Evolutionary conservation across 352 stramenopile genomes (phyloP).

Genomic region (Halophytophthora polymorphica): DNA sequence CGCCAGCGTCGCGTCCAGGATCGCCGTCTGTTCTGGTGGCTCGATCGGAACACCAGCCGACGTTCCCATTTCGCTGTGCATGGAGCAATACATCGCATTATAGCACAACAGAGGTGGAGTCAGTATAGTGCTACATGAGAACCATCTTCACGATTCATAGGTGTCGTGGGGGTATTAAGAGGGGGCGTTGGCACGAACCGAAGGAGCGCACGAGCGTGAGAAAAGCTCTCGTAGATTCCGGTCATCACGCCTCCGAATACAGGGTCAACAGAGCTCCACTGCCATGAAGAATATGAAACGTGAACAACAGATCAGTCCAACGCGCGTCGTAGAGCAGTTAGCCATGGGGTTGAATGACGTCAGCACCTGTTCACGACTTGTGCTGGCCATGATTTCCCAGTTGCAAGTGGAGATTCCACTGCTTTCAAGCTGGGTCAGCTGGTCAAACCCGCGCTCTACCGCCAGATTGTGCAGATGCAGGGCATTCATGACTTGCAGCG

Average conservation of each 20-base stretch:
- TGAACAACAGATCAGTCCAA: background rate
- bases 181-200: constrained; percentile 39
- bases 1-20: constrained; percentile 91
- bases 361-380: constrained; percentile 26
- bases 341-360: background rate
- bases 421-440: constrained; percentile 26
- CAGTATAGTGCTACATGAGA: background rate
- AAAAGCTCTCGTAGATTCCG: constrained; percentile 70
- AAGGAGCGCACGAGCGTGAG: constrained; percentile 73
- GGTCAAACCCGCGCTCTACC: constrained; percentile 27
- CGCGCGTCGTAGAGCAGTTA: background rate
- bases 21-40: constrained; percentile 85
- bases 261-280: constrained; percentile 47
- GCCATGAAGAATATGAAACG: background rate
- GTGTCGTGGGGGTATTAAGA: no score
- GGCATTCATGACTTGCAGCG: constrained; percentile 25
- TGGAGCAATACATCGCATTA: background rate
- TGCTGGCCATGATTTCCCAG: constrained; percentile 19
- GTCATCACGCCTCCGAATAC: constrained; percentile 41
- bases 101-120: background rate
- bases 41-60: constrained; percentile 91
- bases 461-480: constrained; percentile 35
- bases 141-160: no score
- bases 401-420: constrained; percentile 4
- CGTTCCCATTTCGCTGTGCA: constrained; percentile 82